These are phyloP conservation scores for Phaffia australis DNA, from an alignment of 768 basidiomycete genomes.

Conservation along the genomic window DNA sequence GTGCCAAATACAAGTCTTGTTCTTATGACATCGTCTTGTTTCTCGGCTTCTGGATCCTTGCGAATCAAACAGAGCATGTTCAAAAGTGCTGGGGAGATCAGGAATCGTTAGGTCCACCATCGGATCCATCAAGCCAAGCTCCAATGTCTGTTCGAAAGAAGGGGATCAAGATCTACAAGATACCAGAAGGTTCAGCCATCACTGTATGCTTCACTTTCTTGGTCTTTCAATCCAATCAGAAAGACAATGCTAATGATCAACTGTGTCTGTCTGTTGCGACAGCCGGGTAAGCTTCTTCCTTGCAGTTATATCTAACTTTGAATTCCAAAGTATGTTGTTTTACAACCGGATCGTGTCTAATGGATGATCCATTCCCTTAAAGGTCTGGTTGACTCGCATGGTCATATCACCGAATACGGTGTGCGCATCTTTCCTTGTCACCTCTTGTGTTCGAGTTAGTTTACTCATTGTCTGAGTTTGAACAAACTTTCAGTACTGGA, in stretches of 20 bases:
- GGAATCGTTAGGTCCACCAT: slow-evolving; percentile 14
- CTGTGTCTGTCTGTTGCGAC: background rate
- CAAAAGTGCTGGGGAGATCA: slow-evolving; percentile 10
- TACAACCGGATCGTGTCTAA: no score
- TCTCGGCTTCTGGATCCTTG: background rate
- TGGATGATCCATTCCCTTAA: no score
- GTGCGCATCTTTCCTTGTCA: slow-evolving; percentile 37
- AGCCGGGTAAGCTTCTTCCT: background rate
- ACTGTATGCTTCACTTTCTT: slow-evolving; percentile 6
- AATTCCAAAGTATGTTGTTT: background rate
- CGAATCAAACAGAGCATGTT: slow-evolving; percentile 5
- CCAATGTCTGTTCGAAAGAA: background rate
- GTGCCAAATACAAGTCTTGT: no score
- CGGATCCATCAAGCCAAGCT: background rate
- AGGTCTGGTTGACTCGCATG: slow-evolving; percentile 19
- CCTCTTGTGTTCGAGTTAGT: no score
- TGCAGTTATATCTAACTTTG: background rate
- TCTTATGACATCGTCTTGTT: background rate
- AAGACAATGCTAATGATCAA: background rate
- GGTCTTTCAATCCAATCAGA: background rate
- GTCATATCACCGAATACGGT: slow-evolving; percentile 19
- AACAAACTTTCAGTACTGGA: no score
- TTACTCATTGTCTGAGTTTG: no score
- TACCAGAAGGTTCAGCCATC: background rate
- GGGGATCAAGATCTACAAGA: slow-evolving; percentile 12